These are phyloP conservation scores for Globisporangium parvum DNA, from an alignment of 352 stramenopile genomes.

Conservation along the genomic window DNA sequence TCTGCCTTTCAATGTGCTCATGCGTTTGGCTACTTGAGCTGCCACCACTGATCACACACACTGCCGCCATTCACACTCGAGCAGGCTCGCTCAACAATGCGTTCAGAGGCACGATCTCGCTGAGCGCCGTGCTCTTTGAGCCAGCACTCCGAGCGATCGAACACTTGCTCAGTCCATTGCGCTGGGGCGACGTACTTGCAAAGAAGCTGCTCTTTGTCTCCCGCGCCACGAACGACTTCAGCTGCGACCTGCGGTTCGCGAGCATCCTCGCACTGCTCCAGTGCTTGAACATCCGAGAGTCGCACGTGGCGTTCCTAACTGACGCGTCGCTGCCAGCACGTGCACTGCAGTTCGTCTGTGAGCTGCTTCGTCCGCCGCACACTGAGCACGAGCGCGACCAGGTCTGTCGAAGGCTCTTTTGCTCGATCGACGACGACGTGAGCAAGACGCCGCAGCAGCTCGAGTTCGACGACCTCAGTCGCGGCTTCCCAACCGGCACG, in stretches of 20 bases:
- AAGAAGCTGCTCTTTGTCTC: slow-evolving; percentile 33
- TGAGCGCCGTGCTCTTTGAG: slow-evolving; percentile 26
- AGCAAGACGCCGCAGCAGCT: slow-evolving; percentile 48
- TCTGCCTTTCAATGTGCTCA: neutral
- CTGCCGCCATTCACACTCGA: neutral
- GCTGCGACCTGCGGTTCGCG: slow-evolving; percentile 29
- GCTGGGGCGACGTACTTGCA: slow-evolving; percentile 23
- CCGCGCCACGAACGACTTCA: slow-evolving; percentile 30
- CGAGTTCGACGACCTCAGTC: slow-evolving; percentile 49
- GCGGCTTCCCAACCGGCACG: slow-evolving; percentile 29
- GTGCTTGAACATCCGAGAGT: slow-evolving; percentile 2
- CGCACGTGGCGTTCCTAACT: slow-evolving; percentile 9
- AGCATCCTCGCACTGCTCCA: slow-evolving; percentile 18
- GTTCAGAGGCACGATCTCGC: slow-evolving; percentile 22
- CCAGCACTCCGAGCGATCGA: slow-evolving; percentile 18
- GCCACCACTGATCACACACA: neutral
- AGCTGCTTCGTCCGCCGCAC: slow-evolving; percentile 32
- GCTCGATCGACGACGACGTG: slow-evolving; percentile 43
- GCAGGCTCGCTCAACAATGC: slow-evolving; percentile 32
- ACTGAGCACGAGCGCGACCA: slow-evolving; percentile 37
- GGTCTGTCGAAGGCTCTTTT: slow-evolving; percentile 46
- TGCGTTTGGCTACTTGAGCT: neutral
- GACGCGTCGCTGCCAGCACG: slow-evolving; percentile 22
- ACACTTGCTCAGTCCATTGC: slow-evolving; percentile 24
- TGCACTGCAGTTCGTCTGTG: slow-evolving; percentile 21